These are phyloP conservation scores for Lipomyces japonicus DNA, from an alignment of 805 yeast species.

Conservation along the genomic window DNA sequence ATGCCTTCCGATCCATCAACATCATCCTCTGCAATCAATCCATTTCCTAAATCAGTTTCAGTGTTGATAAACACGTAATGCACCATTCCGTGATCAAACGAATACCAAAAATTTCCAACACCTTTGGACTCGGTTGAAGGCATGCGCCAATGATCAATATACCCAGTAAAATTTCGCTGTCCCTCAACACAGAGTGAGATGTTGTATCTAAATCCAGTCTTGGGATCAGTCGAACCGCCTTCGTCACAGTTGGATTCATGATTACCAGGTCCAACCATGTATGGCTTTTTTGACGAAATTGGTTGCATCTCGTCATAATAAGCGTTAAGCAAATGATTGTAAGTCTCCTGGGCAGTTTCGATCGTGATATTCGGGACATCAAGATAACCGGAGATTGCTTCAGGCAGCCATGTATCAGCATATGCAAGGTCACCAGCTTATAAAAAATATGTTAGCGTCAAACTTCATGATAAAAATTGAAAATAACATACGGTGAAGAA, in stretches of 20 bases:
- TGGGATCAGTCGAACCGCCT: slow-evolving; percentile 15
- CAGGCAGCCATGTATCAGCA: slow-evolving; percentile 36
- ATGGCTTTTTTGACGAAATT: slow-evolving; percentile 21
- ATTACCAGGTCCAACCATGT: slow-evolving; percentile 30
- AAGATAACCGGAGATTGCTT: slow-evolving; percentile 16
- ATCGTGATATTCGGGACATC: slow-evolving; percentile 11
- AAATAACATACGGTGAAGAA: slow-evolving; percentile 21
- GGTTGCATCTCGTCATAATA: slow-evolving; percentile 29
- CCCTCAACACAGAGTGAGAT: slow-evolving; percentile 19
- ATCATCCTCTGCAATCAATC: slow-evolving; percentile 23
- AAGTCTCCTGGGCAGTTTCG: slow-evolving; percentile 14
- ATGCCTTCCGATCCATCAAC: slow-evolving; percentile 23
- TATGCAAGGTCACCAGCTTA: slow-evolving; percentile 36
- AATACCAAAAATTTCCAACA: slow-evolving; percentile 36
- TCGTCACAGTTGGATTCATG: slow-evolving; percentile 29
- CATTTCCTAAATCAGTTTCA: slow-evolving; percentile 33
- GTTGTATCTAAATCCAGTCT: slow-evolving; percentile 8
- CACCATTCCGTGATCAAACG: slow-evolving; percentile 36
- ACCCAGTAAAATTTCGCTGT: slow-evolving; percentile 36
- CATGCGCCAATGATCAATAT: slow-evolving; percentile 34
- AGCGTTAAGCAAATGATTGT: slow-evolving; percentile 18
- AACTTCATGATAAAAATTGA: neutral
- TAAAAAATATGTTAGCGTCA: neutral
- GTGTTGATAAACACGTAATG: slow-evolving; percentile 35
- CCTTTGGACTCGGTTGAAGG: slow-evolving; percentile 34